These are phyloP conservation scores for Beta macrorhiza DNA, from an alignment of 179 eudicot genomes.

Conservation along the genomic window DNA sequence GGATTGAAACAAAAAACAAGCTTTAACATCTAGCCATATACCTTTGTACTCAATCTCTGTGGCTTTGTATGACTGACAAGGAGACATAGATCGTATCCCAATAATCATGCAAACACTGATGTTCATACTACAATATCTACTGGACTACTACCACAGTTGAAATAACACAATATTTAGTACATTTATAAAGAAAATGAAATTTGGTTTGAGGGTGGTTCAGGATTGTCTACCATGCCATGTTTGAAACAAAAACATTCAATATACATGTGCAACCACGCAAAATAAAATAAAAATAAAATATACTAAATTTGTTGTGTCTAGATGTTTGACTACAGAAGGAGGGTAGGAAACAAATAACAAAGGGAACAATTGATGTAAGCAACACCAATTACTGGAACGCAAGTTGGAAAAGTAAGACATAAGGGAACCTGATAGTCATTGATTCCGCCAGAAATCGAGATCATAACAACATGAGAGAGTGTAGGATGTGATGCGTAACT, in stretches of 20 bases:
- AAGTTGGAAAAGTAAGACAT: not conserved
- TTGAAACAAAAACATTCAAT: too few relatives aligned
- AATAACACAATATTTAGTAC: too few relatives aligned
- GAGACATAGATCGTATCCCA: not conserved
- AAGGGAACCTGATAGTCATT: constrained; percentile 86
- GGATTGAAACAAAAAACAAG: not conserved
- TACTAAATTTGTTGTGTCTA: too few relatives aligned
- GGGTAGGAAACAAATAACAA: not conserved
- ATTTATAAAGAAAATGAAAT: too few relatives aligned
- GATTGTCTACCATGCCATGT: too few relatives aligned
- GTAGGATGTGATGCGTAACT: constrained; percentile 50
- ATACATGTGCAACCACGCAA: not conserved
- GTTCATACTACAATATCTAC: not conserved
- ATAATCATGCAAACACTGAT: not conserved
- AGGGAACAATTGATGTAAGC: not conserved
- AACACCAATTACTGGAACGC: not conserved
- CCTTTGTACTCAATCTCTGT: not conserved
- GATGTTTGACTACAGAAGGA: not conserved
- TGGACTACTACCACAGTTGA: too few relatives aligned
- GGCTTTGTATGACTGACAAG: too few relatives aligned
- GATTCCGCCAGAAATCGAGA: constrained; percentile 89
- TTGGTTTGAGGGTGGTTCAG: too few relatives aligned
- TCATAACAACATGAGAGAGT: constrained; percentile 67
- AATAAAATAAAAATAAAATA: not conserved
- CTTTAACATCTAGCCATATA: not conserved